Conservation (phyloP, 2,329 filamentous ascomycete species). For the Raffaelea ambrosiae region DNA sequence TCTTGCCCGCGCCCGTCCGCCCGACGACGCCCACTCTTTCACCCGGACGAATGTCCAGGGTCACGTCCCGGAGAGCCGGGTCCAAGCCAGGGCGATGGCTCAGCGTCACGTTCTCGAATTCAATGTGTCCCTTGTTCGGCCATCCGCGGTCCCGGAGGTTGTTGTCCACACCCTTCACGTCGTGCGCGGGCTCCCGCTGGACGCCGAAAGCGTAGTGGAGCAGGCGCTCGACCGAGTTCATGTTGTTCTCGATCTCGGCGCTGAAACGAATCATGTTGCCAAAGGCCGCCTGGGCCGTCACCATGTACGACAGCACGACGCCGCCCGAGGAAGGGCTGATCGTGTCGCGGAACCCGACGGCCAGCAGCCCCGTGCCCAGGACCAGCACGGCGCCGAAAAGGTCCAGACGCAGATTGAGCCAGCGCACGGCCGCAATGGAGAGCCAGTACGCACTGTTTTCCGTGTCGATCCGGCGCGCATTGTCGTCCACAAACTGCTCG, state of each 20-base stretch:
- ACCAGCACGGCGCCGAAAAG: slow-evolving; percentile 81
- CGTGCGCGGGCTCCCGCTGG: slow-evolving; percentile 68
- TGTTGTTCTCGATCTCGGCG: slow-evolving; percentile 92
- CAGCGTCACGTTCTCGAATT: slow-evolving; percentile 82
- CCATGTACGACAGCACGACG: slow-evolving; percentile 87
- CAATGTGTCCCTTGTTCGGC: slow-evolving; percentile 75
- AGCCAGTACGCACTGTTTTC: slow-evolving; percentile 88
- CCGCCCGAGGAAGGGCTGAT: slow-evolving; percentile 88
- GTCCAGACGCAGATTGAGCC: slow-evolving; percentile 89
- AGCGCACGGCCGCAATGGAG: slow-evolving; percentile 90
- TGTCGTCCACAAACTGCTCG: slow-evolving; percentile 84
- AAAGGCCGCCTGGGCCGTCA: slow-evolving; percentile 54
- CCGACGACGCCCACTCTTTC: slow-evolving; percentile 96
- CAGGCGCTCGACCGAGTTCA: slow-evolving; percentile 96
- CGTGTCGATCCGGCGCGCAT: slow-evolving; percentile 76
- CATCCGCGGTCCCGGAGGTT: slow-evolving; percentile 69
- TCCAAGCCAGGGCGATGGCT: slow-evolving; percentile 84
- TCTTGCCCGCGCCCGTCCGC: slow-evolving; percentile 91
- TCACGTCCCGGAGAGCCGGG: slow-evolving; percentile 71
- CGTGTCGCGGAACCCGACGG: slow-evolving; percentile 70
- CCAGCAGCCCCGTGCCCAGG: slow-evolving; percentile 87
- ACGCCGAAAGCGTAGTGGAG: slow-evolving; percentile 78
- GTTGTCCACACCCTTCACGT: slow-evolving; percentile 56
- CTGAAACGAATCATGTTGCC: slow-evolving; percentile 94
- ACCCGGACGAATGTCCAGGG: slow-evolving; percentile 72